Evolutionary conservation across 2,329 filamentous ascomycete species (phyloP), one percentile per base, ranked within the genome.

Genomic region (Ceratocystis destructans): DNA sequence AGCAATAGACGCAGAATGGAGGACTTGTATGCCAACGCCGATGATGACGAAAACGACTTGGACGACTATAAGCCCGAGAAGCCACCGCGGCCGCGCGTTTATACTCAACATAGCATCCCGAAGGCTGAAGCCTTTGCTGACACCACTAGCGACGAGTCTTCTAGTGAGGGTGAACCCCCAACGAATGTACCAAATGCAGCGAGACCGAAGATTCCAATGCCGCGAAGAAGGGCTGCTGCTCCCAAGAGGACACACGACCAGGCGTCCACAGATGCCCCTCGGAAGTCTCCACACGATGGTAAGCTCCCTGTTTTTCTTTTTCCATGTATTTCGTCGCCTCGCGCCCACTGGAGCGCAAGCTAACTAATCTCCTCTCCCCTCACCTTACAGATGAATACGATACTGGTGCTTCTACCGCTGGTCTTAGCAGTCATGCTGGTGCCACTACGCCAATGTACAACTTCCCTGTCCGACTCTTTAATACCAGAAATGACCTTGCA

Each of bases 1-100:
- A 77, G 72, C 64, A 69, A 62, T 15, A 65, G 63, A 50, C 57
- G 64, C 3, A 68, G 61, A 55, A 64, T 64, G 41, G 48, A 53
- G 7, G 55, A 62, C 12, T 61, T 57, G 44, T 61, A 68, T 33
- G 50, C 46, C 8, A 59, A 59, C 20, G 28, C 31, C 31, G 55
- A n/a, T n/a, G 61, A 66, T 6, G 33, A 44, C 15, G 50, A 44
- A 45, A 50, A 66, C 25, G 59, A 57, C 12, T 22, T 57, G 3
- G 64, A 68, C 7, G 64, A 68, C 17, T 41, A 37, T 5, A 63
- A 59, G 44, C 67, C 67, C 28, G 61, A 37, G 12, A 64, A 64
- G 5, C 64, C 64, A n/a, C 64, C 61, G 10, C 61, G 64, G 17
- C 67, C 48, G 25, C 41, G 37, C n/a, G 57, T 10, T 2, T n/a